These are phyloP conservation scores for Zygotorulaspora chibaensis DNA, from an alignment of 805 yeast genomes.

Conservation along the genomic window DNA sequence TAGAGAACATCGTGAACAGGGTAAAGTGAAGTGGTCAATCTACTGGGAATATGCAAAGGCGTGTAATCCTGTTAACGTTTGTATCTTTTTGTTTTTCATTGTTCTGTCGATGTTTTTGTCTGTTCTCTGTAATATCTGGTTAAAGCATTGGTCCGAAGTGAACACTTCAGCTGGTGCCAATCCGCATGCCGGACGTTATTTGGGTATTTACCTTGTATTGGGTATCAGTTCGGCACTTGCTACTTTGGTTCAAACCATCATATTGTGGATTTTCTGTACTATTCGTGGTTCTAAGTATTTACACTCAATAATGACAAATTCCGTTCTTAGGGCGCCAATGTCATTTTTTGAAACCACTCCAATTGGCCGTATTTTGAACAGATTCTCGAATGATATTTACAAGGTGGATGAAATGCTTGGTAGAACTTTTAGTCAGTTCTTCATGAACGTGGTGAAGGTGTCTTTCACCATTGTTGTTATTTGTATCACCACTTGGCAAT, in stretches of 20 bases:
- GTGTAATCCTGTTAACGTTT: constrained; percentile 67
- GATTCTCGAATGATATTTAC: constrained; percentile 88
- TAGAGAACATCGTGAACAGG: constrained; percentile 84
- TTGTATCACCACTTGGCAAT: constrained; percentile 82
- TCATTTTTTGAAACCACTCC: constrained; percentile 94
- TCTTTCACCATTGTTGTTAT: constrained; percentile 75
- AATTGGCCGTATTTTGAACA: constrained; percentile 82
- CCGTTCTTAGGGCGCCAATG: constrained; percentile 89
- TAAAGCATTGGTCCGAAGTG: constrained; percentile 95
- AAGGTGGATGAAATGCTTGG: constrained; percentile 78
- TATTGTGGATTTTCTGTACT: constrained; percentile 76
- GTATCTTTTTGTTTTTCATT: constrained; percentile 51
- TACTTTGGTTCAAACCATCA: constrained; percentile 59
- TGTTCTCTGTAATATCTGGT: constrained; percentile 81
- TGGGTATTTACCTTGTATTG: constrained; percentile 68
- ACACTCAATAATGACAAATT: constrained; percentile 69
- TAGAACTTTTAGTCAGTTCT: constrained; percentile 66
- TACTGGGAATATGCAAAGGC: constrained; percentile 83
- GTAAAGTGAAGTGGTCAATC: constrained; percentile 86
- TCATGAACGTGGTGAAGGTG: constrained; percentile 58
- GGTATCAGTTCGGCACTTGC: constrained; percentile 66
- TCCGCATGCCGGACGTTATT: constrained; percentile 65
- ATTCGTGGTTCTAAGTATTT: constrained; percentile 73
- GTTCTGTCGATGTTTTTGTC: constrained; percentile 55
- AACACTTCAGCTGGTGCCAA: constrained; percentile 66